These are phyloP conservation scores for Pseudomonodictys pantanalensis DNA, from an alignment of 495 filamentous ascomycete genomes.

Conservation along the genomic window DNA sequence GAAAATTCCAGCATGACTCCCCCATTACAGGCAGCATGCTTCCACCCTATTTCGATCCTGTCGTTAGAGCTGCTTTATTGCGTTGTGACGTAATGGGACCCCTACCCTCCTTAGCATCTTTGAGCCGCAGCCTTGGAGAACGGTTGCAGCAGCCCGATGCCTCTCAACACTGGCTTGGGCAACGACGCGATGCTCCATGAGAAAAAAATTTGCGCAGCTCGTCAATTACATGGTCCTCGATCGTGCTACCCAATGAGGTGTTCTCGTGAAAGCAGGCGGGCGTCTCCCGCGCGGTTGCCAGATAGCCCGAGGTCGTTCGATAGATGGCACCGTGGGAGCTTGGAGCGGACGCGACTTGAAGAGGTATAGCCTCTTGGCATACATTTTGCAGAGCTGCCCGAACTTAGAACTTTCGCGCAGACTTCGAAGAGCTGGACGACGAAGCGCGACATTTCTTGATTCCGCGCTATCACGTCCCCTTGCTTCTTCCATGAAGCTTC, in stretches of 20 bases:
- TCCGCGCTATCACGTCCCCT: not conserved
- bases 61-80: not conserved
- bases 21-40: not conserved
- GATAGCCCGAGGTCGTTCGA: too few relatives aligned
- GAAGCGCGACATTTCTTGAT: not conserved
- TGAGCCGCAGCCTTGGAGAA: too few relatives aligned
- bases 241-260: too few relatives aligned
- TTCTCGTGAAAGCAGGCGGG: too few relatives aligned
- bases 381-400: not conserved
- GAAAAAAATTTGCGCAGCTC: too few relatives aligned
- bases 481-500: constrained; percentile 14
- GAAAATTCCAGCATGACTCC: not conserved
- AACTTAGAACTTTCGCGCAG: not conserved
- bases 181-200: too few relatives aligned
- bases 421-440: not conserved
- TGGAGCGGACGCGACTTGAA: too few relatives aligned
- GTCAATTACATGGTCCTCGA: too few relatives aligned
- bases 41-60: not conserved
- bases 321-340: too few relatives aligned
- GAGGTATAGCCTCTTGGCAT: not conserved
- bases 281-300: too few relatives aligned
- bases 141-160: too few relatives aligned
- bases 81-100: not conserved
- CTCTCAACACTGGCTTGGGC: too few relatives aligned
- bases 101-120: not conserved